A percentile compares a stretch with the other conserved stretches of the same genome.
phyloP scores from a whole-genome alignment of 2,329 filamentous ascomycete genomes.

The Leptodontidium sp. region DNA sequence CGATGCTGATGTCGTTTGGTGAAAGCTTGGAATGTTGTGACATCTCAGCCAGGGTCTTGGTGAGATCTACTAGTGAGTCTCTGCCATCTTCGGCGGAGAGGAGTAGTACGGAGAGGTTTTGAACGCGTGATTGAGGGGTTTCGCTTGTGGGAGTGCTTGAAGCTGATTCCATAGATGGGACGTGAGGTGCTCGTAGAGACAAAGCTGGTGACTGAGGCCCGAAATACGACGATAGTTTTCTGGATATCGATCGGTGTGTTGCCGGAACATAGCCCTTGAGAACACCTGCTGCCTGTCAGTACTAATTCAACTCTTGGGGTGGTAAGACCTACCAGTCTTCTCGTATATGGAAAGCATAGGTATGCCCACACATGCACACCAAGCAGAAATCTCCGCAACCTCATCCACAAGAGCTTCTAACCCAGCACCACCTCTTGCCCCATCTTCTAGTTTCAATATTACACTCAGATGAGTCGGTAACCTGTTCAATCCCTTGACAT shows the following conservation, averaged over 20 bases:
- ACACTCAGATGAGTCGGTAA: slow-evolving; percentile 89
- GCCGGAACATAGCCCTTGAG: slow-evolving; percentile 90
- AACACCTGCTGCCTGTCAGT: slow-evolving; percentile 64
- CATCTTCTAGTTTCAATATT: slow-evolving; percentile 77
- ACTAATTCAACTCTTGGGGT: background rate
- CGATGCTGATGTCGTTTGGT: slow-evolving; percentile 80
- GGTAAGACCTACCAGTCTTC: slow-evolving; percentile 73
- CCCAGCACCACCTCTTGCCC: slow-evolving; percentile 73
- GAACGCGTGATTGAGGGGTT: slow-evolving; percentile 49
- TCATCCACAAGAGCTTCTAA: slow-evolving; percentile 88
- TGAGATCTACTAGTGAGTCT: slow-evolving; percentile 94
- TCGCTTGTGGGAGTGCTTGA: slow-evolving; percentile 54
- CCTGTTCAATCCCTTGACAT: slow-evolving; percentile 77
- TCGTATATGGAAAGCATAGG: slow-evolving; percentile 91
- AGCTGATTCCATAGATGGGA: slow-evolving; percentile 63
- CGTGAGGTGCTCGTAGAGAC: slow-evolving; percentile 75
- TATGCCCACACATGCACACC: slow-evolving; percentile 91
- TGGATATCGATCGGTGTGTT: slow-evolving; percentile 79
- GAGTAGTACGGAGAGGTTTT: slow-evolving; percentile 71
- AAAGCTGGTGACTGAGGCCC: slow-evolving; percentile 77
- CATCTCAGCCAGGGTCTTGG: slow-evolving; percentile 94
- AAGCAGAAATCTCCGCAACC: slow-evolving; percentile 89
- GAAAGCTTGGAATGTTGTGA: slow-evolving; percentile 86
- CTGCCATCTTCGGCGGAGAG: slow-evolving; percentile 89
- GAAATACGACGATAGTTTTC: slow-evolving; percentile 88